A percentile compares a stretch with the other conserved stretches of the same genome.
Conservation (phyloP, 345 rosid genomes). For the Cardamine resedifolia region DNA sequence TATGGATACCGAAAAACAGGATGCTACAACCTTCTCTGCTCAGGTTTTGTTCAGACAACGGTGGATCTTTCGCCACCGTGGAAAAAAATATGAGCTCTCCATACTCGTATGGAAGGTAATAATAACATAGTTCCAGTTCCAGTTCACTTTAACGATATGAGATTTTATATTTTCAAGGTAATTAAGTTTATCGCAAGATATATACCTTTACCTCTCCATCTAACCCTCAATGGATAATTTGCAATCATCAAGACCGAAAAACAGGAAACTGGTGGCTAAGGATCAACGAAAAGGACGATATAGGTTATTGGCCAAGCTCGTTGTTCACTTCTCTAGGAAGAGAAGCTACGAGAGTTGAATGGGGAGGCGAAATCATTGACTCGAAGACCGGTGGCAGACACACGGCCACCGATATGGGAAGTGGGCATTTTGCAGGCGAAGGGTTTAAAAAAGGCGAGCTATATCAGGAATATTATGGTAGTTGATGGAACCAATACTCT, state of each 20-base stretch:
- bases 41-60: constrained; percentile 70
- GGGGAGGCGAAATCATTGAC: constrained; percentile 73
- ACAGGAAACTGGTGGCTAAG: constrained; percentile 77
- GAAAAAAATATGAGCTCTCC: constrained; percentile 51
- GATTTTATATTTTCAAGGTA: neutral
- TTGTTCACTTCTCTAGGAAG: constrained; percentile 54
- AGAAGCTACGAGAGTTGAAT: constrained; percentile 55
- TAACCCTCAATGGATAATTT: neutral
- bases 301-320: constrained; percentile 65
- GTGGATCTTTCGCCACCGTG: constrained; percentile 52
- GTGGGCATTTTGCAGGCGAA: constrained; percentile 58
- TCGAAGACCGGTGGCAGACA: constrained; percentile 42
- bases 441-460: constrained; percentile 59
- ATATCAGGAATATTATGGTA: constrained; percentile 49
- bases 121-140: constrained; percentile 17
- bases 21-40: constrained; percentile 66
- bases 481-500: constrained; percentile 60
- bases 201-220: neutral
- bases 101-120: constrained; percentile 68
- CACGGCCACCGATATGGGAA: constrained; percentile 71
- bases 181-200: too few relatives aligned
- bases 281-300: constrained; percentile 39
- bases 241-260: constrained; percentile 46
- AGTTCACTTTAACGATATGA: neutral
- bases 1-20: constrained; percentile 71